A percentile compares a stretch with the other conserved stretches of the same genome.
These are phyloP conservation scores for Backusella macrospora DNA, from an alignment of 192 early-diverging fungal species.

Conservation along the genomic window DNA sequence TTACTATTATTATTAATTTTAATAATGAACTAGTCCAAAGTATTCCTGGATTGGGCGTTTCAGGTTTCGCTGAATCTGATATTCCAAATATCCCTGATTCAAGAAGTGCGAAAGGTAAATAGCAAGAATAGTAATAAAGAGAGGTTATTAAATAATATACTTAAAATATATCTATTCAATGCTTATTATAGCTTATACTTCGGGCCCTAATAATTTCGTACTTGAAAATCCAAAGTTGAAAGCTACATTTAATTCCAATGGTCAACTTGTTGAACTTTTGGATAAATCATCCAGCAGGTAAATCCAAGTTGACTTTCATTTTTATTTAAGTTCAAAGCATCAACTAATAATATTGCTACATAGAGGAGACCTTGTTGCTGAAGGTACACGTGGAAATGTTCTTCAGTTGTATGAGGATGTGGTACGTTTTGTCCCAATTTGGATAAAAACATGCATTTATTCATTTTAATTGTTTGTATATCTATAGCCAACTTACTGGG, in stretches of 20 bases:
- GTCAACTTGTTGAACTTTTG: slow-evolving; percentile 69
- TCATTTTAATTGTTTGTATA: slow-evolving; percentile 39
- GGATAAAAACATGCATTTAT: slow-evolving; percentile 47
- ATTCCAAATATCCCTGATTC: neutral
- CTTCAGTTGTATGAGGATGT: slow-evolving; percentile 88
- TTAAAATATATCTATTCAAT: neutral
- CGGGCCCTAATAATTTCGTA: slow-evolving; percentile 39
- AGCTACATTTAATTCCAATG: slow-evolving; percentile 70
- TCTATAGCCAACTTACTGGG: slow-evolving; percentile 56
- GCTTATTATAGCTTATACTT: slow-evolving; percentile 18
- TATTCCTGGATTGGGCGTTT: slow-evolving; percentile 25
- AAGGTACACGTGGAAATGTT: slow-evolving; percentile 66
- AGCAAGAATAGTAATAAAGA: no score
- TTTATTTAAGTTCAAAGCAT: neutral
- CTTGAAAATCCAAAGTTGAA: slow-evolving; percentile 77
- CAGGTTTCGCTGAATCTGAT: neutral
- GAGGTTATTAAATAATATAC: neutral
- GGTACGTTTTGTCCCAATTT: slow-evolving; percentile 27
- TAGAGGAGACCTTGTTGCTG: slow-evolving; percentile 58
- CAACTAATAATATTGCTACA: neutral
- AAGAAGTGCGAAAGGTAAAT: neutral
- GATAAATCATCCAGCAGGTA: slow-evolving; percentile 47
- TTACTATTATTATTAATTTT: neutral
- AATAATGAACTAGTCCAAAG: slow-evolving; percentile 15
- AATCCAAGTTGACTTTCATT: neutral